Conservation (phyloP, 1,284 basidiomycete species). For the Apiotrichum domesticum region DNA sequence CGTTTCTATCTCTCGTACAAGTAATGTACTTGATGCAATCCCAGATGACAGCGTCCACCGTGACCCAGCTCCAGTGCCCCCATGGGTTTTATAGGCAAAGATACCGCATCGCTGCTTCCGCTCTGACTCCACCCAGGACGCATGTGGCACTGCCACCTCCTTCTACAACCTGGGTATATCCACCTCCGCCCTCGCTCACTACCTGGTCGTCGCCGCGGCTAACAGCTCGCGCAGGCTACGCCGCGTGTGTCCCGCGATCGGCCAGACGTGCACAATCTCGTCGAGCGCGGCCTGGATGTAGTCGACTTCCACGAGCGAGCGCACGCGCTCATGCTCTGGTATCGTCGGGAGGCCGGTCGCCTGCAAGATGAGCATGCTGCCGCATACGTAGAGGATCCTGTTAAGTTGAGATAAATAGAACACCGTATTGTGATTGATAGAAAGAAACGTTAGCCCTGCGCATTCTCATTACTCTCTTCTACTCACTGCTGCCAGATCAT, state of each 20-base stretch:
- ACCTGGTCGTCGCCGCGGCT: background rate
- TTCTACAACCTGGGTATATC: background rate
- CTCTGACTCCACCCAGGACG: too few relatives aligned
- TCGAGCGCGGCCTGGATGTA: conserved; percentile 15
- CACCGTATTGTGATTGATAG: too few relatives aligned
- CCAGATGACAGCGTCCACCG: too few relatives aligned
- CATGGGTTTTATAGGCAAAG: too few relatives aligned
- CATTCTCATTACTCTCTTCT: background rate
- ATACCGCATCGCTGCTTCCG: too few relatives aligned
- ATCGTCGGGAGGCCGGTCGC: conserved; percentile 16
- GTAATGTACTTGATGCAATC: too few relatives aligned
- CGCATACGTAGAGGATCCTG: conserved; percentile 20
- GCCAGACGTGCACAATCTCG: conserved; percentile 19
- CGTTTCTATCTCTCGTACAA: too few relatives aligned
- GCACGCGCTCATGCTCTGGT: conserved; percentile 3
- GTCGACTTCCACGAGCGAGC: conserved; percentile 11
- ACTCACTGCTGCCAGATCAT: conserved; percentile 18
- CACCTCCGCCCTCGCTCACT: background rate
- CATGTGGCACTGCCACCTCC: too few relatives aligned
- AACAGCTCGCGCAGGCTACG: conserved; percentile 14
- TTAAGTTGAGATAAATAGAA: conserved; percentile 2
- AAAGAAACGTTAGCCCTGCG: too few relatives aligned
- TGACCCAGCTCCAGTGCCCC: too few relatives aligned
- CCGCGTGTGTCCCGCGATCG: conserved; percentile 12
- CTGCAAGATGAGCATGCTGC: conserved; percentile 21